Conservation (phyloP, 805 yeast species). For the Candida silvatica region DNA sequence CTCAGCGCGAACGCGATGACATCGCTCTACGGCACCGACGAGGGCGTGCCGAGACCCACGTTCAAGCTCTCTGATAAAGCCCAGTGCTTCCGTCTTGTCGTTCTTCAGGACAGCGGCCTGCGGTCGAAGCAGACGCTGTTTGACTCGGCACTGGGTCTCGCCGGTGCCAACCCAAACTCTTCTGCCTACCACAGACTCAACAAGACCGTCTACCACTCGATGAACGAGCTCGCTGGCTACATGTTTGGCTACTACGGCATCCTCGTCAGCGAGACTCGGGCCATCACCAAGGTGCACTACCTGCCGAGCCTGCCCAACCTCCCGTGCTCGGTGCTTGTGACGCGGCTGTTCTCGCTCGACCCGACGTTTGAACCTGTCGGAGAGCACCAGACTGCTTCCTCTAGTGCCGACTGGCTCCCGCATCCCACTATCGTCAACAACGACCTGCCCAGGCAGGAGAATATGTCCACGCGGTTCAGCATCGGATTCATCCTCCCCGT, state of each 20-base stretch:
- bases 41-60: slow-evolving; percentile 8
- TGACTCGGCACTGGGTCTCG: slow-evolving; percentile 29
- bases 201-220: slow-evolving; percentile 30
- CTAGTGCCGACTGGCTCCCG: slow-evolving; percentile 31
- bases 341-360: slow-evolving; percentile 32
- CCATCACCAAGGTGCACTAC: slow-evolving; percentile 38
- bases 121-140: slow-evolving; percentile 39
- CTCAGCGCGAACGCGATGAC: background rate
- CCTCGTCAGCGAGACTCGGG: slow-evolving; percentile 35
- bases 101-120: slow-evolving; percentile 43
- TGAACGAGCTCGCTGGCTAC: slow-evolving; percentile 37
- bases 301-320: slow-evolving; percentile 33
- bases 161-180: slow-evolving; percentile 7
- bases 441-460: slow-evolving; percentile 14
- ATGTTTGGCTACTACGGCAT: slow-evolving; percentile 50
- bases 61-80: slow-evolving; percentile 17
- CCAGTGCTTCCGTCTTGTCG: slow-evolving; percentile 30
- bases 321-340: slow-evolving; percentile 33
- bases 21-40: slow-evolving; percentile 6
- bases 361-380: slow-evolving; percentile 14
- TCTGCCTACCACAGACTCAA: slow-evolving; percentile 12
- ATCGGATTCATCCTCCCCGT: slow-evolving; percentile 42
- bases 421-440: slow-evolving; percentile 27
- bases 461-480: slow-evolving; percentile 29
- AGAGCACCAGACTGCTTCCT: slow-evolving; percentile 2